Conservation (phyloP, 148 eudicot species). For the Chenopodium suecicum region DNA sequence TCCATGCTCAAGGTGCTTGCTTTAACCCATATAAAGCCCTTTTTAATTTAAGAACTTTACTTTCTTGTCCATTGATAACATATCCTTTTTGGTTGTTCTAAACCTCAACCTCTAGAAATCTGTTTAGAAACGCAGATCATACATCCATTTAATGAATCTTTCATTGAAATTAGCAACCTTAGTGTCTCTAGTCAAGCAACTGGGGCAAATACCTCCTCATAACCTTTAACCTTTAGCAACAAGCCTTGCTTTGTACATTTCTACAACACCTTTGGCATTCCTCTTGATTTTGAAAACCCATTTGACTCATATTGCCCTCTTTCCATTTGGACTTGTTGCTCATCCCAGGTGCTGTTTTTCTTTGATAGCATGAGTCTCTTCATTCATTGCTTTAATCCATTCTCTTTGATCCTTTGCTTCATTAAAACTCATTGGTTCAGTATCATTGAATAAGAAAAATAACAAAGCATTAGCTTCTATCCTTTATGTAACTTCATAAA, state of each 20-base stretch:
- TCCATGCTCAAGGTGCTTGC: background rate
- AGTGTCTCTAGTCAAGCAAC: background rate
- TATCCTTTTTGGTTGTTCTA: too few relatives aligned
- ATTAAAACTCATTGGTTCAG: background rate
- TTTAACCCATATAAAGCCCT: background rate
- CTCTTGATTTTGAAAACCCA: background rate
- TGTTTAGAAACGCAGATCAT: background rate
- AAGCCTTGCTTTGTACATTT: background rate
- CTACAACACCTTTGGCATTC: background rate
- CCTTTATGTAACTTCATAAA: background rate
- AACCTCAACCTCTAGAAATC: background rate
- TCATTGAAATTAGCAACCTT: background rate
- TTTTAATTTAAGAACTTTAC: background rate
- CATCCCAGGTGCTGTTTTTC: background rate
- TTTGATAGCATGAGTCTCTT: background rate
- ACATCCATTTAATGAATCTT: conserved; percentile 10
- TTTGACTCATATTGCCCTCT: background rate
- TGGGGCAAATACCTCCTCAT: background rate
- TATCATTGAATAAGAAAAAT: too few relatives aligned
- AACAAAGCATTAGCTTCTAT: background rate
- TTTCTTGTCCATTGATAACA: too few relatives aligned
- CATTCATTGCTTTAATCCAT: background rate
- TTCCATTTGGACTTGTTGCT: background rate
- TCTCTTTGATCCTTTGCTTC: too few relatives aligned
- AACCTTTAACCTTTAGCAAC: background rate